Evolutionary conservation across 805 yeast genomes (phyloP), one percentile per base, ranked within the genome.

Genomic region (Yarrowia sp.): DNA sequence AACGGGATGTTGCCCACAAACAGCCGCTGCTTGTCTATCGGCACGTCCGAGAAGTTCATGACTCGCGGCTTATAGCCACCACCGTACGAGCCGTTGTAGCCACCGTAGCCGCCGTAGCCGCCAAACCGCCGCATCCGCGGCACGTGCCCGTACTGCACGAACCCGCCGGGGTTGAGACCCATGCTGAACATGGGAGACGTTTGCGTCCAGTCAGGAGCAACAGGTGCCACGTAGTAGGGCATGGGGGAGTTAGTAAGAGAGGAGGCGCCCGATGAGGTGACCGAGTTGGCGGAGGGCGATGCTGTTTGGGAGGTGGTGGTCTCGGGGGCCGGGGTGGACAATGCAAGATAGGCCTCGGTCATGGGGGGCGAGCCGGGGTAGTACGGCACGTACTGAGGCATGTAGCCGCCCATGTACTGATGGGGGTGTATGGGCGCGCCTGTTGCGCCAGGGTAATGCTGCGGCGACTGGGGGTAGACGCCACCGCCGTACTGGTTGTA

Each of bases 1-100:
- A 71, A 77, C 17, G 78, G 78, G 39, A 76, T 72, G 56, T 80
- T 77, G 56, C 79, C 79, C 61, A 76, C 73, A 60, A 74, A 74
- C 20, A 77, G 73, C 60, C 79, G 74, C 56, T 75, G 75, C 66
- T 70, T 68, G 66, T 74, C 76, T 17, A 40, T 52, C 20, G 66
- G 66, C 24, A n/a, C 14, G 46, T 61, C 66, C n/a, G 66, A 61
- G 36, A 20, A 61, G 46, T 58, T 58, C 64, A 58, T 58, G 24
- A 43, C 36, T 9, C 64, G 64, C 36, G 49, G 64, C 40, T 58
- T 58, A 50, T 58, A 58, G 14, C 64, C 64, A 4, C 64, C 64
- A 38, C 61, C 44, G 46, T 55, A 55, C 20, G 14, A n/a, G 36
- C 61, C 61, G 20, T 55, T 39, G 44, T 40, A 39, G 36, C 61